These are phyloP conservation scores for Carex kokanica DNA, from an alignment of 176 grass and related monocot genomes.

Conservation along the genomic window DNA sequence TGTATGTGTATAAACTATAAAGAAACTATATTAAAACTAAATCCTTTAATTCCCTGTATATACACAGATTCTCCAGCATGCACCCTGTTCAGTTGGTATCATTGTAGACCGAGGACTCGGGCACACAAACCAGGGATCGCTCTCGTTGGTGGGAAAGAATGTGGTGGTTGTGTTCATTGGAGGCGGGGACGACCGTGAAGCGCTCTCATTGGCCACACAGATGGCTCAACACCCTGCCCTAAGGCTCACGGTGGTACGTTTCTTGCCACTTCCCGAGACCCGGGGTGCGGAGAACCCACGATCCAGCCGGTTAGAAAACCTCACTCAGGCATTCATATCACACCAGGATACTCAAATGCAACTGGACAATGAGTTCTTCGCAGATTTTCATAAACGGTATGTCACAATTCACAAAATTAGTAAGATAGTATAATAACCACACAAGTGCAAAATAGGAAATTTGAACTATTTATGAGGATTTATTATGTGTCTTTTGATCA, in stretches of 20 bases:
- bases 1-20: neutral
- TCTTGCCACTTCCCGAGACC: slow-evolving; percentile 44
- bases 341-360: slow-evolving; percentile 52
- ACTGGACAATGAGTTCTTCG: slow-evolving; percentile 67
- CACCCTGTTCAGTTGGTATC: slow-evolving; percentile 63
- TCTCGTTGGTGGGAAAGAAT: slow-evolving; percentile 7
- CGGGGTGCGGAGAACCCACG: slow-evolving; percentile 29
- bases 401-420: neutral
- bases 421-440: neutral
- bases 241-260: slow-evolving; percentile 52
- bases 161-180: slow-evolving; percentile 70
- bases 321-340: slow-evolving; percentile 21
- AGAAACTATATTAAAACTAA: neutral
- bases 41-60: neutral
- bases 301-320: slow-evolving; percentile 32
- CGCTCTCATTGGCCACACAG: slow-evolving; percentile 43
- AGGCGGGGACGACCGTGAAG: slow-evolving; percentile 65
- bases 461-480: neutral
- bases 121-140: neutral
- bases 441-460: neutral
- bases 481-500: neutral
- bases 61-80: slow-evolving; percentile 45
- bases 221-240: slow-evolving; percentile 41
- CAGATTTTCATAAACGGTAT: slow-evolving; percentile 60
- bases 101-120: slow-evolving; percentile 55